Base-by-base conservation (phyloP, 2,329 filamentous ascomycete species). In the Aschersonia sp. region DNA sequence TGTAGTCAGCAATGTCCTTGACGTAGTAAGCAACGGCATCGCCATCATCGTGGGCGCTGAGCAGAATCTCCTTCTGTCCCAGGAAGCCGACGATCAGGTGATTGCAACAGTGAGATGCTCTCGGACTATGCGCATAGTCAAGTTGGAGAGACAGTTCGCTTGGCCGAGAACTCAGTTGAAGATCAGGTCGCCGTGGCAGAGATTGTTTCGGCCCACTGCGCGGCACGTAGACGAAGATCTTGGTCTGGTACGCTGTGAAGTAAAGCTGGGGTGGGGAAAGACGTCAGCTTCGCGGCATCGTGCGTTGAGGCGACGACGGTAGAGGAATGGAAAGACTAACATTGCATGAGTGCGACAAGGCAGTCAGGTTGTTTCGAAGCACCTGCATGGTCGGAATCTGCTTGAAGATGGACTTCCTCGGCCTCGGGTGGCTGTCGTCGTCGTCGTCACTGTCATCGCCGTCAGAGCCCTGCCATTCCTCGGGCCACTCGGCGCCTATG, bases 21-120 rank as follows among this genome's bases (percentile, higher is more conserved):
- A 79, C 82, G 57, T 83, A 79, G 60, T 85, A 89, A 6, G 76
- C 83, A 44, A 79, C 68, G 2, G 88, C 75, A 58, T 90, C 85
- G 6, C 86, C 86, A 51, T 87, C 83, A 55, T 90, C 86, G 49
- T 77, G 86, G 37, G 71, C 75, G 42, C 81, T 65, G 4, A 87
- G 61, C 5, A 90, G 54, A 32, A 88, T 74, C 61, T 92, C 86
- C 46, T 83, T 68, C 6, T 72, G 65, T 0, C 86, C 86, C 10
- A 90, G 64, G 44, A 83, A 75, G 12, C 83, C 83, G 30, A 84
- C 71, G 9, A 83, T 68, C 12, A 89, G 65, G 53, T 83, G 76
- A 56, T 89, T 90, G 45, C 85, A 72, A 32, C 73, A 70, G 59
- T 89, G 83, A 1, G 75, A 72, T 6, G 65, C 63, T 1, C 46